Percentiles rank a stretch among this genome's conserved stretches.
Evolutionary conservation across 2,329 filamentous ascomycete species (phyloP).

Genomic region (Xylariales sp.): DNA sequence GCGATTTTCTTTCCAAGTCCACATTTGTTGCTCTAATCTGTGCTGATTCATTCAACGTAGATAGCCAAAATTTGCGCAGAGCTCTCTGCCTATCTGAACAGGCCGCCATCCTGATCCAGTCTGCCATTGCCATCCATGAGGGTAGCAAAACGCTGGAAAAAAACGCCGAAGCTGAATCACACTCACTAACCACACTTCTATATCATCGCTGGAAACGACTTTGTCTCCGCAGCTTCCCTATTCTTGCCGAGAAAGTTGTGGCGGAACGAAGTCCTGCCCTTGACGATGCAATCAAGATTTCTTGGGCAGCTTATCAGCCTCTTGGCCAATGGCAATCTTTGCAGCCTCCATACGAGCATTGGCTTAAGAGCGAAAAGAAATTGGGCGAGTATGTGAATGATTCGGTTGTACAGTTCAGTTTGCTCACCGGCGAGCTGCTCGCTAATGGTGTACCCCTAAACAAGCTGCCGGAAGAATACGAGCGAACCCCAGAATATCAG

Average conservation of each 20-base stretch:
- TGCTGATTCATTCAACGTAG: constrained; percentile 27
- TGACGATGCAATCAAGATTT: constrained; percentile 44
- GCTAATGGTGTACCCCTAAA: constrained; percentile 62
- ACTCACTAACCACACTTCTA: constrained; percentile 31
- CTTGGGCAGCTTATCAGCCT: constrained; percentile 47
- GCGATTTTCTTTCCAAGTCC: constrained; percentile 7
- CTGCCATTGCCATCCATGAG: constrained; percentile 2
- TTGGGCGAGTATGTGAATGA: constrained; percentile 1
- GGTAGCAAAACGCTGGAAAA: not conserved
- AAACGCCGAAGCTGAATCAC: not conserved
- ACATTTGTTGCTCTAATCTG: constrained; percentile 28
- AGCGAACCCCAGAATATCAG: constrained; percentile 54
- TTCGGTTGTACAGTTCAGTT: constrained; percentile 58
- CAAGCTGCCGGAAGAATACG: constrained; percentile 60
- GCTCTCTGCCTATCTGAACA: constrained; percentile 3
- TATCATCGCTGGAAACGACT: constrained; percentile 45
- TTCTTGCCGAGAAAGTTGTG: constrained; percentile 38
- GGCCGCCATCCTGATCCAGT: constrained; percentile 4
- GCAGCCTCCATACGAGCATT: constrained; percentile 37
- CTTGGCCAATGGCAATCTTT: constrained; percentile 37
- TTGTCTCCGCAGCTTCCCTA: constrained; percentile 36
- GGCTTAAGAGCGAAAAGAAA: constrained; percentile 40
- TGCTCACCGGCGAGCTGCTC: constrained; percentile 63
- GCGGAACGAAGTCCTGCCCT: constrained; percentile 37
- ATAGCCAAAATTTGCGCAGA: not conserved